Conservation (phyloP, 208 protist species). For the Trypanosomatidae sp. region DNA sequence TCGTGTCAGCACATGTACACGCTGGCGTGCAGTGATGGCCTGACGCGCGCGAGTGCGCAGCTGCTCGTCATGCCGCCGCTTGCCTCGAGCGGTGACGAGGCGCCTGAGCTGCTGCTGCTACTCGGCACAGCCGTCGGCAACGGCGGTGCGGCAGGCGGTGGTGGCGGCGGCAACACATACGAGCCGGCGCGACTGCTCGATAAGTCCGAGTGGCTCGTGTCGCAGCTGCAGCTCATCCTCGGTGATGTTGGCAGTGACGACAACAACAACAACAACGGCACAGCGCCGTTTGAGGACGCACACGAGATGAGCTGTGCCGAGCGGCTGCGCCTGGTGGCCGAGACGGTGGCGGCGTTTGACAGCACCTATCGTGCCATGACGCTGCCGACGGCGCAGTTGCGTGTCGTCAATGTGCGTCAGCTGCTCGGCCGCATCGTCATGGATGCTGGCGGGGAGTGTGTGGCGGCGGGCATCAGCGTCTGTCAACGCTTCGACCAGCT, state of each 20-base stretch:
- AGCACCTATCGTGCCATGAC: slow-evolving; percentile 49
- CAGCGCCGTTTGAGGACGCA: too few species aligned
- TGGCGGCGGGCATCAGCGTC: slow-evolving; percentile 33
- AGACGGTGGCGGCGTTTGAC: slow-evolving; percentile 56
- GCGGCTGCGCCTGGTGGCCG: slow-evolving; percentile 30
- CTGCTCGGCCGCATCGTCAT: slow-evolving; percentile 75
- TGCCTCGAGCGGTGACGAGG: slow-evolving; percentile 25
- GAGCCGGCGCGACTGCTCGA: slow-evolving; percentile 28
- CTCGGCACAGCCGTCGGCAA: slow-evolving; percentile 39
- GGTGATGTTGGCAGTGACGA: slow-evolving; percentile 23
- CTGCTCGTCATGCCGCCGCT: slow-evolving; percentile 44
- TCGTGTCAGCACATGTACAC: slow-evolving; percentile 21
- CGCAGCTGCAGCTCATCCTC: slow-evolving; percentile 41
- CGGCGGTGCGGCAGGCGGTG: too few species aligned
- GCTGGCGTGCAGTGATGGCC: slow-evolving; percentile 54
- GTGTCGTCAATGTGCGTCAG: slow-evolving; percentile 68
- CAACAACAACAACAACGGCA: too few species aligned
- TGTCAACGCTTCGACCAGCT: slow-evolving; percentile 61
- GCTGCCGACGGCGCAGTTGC: slow-evolving; percentile 51
- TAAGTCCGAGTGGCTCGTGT: slow-evolving; percentile 48
- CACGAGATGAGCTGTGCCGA: too few species aligned
- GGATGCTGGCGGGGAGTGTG: slow-evolving; percentile 67
- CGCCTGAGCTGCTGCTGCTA: slow-evolving; percentile 50
- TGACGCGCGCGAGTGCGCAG: slow-evolving; percentile 47
- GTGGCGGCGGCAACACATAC: too few species aligned